Evolutionary conservation across 345 rosid genomes (phyloP).

Genomic region (Hibiscus tridactylites): DNA sequence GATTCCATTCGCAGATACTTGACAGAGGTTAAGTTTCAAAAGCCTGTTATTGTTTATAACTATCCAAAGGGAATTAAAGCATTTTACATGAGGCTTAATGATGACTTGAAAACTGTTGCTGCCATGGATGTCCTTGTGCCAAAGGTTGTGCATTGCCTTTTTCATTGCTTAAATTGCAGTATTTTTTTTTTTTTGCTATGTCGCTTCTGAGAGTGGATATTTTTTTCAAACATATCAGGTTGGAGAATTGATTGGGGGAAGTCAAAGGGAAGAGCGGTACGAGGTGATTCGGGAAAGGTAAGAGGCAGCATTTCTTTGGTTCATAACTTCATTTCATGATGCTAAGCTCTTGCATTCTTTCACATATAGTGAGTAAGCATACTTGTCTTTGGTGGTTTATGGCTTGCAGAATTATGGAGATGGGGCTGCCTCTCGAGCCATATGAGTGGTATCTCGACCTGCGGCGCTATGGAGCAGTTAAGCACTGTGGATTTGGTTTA

Average conservation of each 20-base stretch:
- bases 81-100: slow-evolving; percentile 90
- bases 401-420: slow-evolving; percentile 53
- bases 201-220: not conserved
- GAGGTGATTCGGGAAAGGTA: slow-evolving; percentile 65
- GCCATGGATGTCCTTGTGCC: slow-evolving; percentile 28
- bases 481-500: slow-evolving; percentile 85
- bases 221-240: slow-evolving; percentile 35
- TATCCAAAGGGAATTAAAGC: slow-evolving; percentile 94
- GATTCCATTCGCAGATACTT: slow-evolving; percentile 43
- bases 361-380: not conserved
- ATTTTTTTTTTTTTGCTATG: not conserved
- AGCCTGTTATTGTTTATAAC: slow-evolving; percentile 86
- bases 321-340: not conserved
- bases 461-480: slow-evolving; percentile 78
- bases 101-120: slow-evolving; percentile 79
- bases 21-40: slow-evolving; percentile 77
- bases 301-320: not conserved
- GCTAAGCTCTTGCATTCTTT: too few relatives aligned
- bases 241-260: slow-evolving; percentile 89
- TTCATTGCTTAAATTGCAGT: not conserved
- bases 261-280: slow-evolving; percentile 20
- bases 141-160: slow-evolving; percentile 39
- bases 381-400: not conserved
- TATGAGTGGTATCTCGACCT: slow-evolving; percentile 90
- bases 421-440: slow-evolving; percentile 69